Evolutionary conservation across 257 asterid species (phyloP).

Genomic region (Prunella vulgaris): DNA sequence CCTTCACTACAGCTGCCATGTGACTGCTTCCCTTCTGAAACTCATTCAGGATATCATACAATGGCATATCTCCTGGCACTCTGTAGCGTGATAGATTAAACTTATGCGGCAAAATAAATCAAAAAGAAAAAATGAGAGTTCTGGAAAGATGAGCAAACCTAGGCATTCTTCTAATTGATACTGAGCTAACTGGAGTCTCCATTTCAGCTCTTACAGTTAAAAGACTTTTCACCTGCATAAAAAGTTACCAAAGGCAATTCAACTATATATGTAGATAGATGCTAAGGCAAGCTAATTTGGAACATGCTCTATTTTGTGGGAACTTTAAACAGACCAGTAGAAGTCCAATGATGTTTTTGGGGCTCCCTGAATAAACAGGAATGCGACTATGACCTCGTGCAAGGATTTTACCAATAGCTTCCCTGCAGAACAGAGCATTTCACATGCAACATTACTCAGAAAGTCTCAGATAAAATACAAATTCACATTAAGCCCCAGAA

Average conservation of each 20-base stretch:
- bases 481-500: background rate
- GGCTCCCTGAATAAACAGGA: constrained; percentile 80
- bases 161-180: constrained; percentile 91
- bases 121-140: background rate
- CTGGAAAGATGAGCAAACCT: constrained; percentile 38
- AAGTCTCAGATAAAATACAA: background rate
- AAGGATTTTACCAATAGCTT: constrained; percentile 91
- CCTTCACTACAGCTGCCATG: constrained; percentile 98
- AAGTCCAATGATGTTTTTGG: constrained; percentile 89
- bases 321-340: constrained; percentile 61
- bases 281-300: background rate
- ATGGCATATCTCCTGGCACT: constrained; percentile 92
- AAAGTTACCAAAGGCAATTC: constrained; percentile 6
- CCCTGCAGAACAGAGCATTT: constrained; percentile 53
- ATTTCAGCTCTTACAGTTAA: constrained; percentile 93
- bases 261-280: constrained; percentile 7
- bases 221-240: constrained; percentile 77
- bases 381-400: constrained; percentile 98
- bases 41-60: constrained; percentile 94
- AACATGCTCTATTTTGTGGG: background rate
- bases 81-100: constrained; percentile 34
- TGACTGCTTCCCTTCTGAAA: constrained; percentile 97
- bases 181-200: constrained; percentile 92
- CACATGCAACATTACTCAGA: background rate
- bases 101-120: constrained; percentile 3